Base-by-base conservation (phyloP, 345 rosid genomes). In the Murraya paniculata region DNA sequence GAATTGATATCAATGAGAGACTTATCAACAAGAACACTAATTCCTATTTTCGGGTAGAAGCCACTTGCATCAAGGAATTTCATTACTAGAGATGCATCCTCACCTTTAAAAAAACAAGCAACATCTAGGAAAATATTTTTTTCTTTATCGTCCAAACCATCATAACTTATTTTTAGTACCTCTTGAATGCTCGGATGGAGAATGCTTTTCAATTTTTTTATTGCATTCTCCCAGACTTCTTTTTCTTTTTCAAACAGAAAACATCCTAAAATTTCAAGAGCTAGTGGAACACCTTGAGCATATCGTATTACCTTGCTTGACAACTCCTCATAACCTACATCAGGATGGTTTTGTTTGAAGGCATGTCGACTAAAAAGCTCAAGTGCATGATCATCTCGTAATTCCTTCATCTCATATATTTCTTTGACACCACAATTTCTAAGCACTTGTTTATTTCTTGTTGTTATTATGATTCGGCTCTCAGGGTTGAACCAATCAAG, bases 281-380 rank as follows among this genome's bases (percentile, higher is more conserved):
- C 80, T n/a, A 78, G n/a, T 2, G 80, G 80, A 78, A 70, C 35
- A 3, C 80, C 76, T 71, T 14, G 22, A 4, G 28, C 64, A 24
- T 61, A 33, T 1, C 25, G 3, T 6, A 61, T 21, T 0, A 71
- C 59, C 1, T n/a, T 7, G 0, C 41, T 19, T 31, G 61, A 77
- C 25, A 58, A 27, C 7, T 70, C 31, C n/a, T 3, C 0, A 9
- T 5, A 58, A 3, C 28, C 80, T 39, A 4, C 0, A 10, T 2
- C 1, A 0, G 64, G 70, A 41, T 1, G 0, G 45, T 18, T 50
- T 35, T 59, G 48, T 36, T 13, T 28, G 61, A 68, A 77, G 18
- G 80, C 75, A 57, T 27, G 7, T 65, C 16, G 5, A 28, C 68
- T 18, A 0, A 77, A 59, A 16, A 69, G 74, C 67, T 68, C 7